Base-by-base conservation (phyloP, 2,329 filamentous ascomycete species). In the Onygena corvina region DNA sequence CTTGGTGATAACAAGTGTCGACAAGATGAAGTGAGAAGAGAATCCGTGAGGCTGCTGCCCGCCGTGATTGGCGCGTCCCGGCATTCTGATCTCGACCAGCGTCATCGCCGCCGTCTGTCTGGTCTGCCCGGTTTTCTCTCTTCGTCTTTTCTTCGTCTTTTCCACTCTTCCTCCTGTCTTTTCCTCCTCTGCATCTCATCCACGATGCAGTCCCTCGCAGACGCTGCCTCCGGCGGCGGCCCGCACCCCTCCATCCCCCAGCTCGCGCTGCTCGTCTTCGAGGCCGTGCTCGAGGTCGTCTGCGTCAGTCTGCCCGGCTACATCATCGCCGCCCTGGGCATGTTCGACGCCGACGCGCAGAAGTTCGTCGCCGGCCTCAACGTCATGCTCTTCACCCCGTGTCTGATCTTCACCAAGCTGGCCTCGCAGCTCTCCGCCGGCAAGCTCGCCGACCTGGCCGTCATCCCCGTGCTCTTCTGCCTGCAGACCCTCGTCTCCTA, bases 341-440 rank as follows among this genome's bases (percentile, higher is more conserved):
- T 94, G 70, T 96, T 98, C 67, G 87, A 94, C 67, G 87, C 86
- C 55, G 88, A 94, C 47, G 86, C 89, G 65, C 92, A 98, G 67
- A 96, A 95, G 68, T 93, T 98, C 62, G 75, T 95, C 46, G 90
- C 92, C 48, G 95, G 98, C 63, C 75, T 98, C 58, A 98, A 98
- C 66, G 88, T 95, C 52, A 86, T 85, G 71, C 76, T 98, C 35
- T 98, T 98, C 68, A 98, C 92, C 25, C 92, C 92, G 56, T 96
- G 92, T 66, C 80, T 98, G 55, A 93, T 98, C 66, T 98, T 96
- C 67, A 94, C 86, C 12, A 98, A 98, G 68, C 77, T 98, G 33
- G 92, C 89, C 4, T 94, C 88, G 1, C 90, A 98, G 67, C 76
- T 98, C 51, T 94, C 85, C 40, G 85, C 88, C 49, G 84, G 92